A percentile compares a stretch with the other conserved stretches of the same genome.
Evolutionary conservation across 345 rosid genomes (phyloP).

Genomic region (Trapa bicornis): DNA sequence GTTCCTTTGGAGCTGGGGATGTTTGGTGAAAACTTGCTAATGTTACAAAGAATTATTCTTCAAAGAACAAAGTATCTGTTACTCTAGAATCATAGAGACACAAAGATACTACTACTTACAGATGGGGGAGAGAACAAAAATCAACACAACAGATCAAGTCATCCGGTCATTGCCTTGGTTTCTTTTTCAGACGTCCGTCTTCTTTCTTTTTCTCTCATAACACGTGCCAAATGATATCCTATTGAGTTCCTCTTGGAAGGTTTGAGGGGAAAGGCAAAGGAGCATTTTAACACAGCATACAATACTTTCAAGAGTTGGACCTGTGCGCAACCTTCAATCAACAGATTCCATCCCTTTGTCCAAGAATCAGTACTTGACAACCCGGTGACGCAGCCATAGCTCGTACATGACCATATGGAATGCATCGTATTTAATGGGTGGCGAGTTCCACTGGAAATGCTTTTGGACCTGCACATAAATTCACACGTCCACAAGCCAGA

Average conservation of each 20-base stretch:
- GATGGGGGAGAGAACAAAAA: neutral
- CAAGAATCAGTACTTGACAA: slow-evolving; percentile 50
- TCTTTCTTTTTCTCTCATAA: neutral
- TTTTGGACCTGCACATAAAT: slow-evolving; percentile 56
- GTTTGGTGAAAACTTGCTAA: neutral
- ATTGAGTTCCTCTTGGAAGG: neutral
- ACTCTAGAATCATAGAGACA: neutral
- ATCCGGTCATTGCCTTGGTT: neutral
- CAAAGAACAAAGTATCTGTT: neutral
- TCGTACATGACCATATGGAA: slow-evolving; percentile 97
- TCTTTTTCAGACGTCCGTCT: too few species aligned
- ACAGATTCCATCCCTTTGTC: neutral
- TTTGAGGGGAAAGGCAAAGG: neutral
- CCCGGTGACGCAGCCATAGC: slow-evolving; percentile 86
- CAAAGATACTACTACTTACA: neutral
- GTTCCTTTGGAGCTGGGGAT: neutral
- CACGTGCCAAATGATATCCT: neutral
- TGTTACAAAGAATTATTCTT: neutral
- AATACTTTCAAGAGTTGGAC: neutral
- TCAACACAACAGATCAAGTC: neutral
- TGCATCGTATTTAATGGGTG: slow-evolving; percentile 62
- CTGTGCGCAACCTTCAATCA: too few species aligned
- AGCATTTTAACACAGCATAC: neutral
- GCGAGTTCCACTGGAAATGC: slow-evolving; percentile 92
- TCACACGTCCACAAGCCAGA: neutral